A percentile compares a stretch with the other conserved stretches of the same genome.
These are phyloP conservation scores for Aspergillus sp. DNA, from an alignment of 2,329 filamentous ascomycete species.

Conservation along the genomic window DNA sequence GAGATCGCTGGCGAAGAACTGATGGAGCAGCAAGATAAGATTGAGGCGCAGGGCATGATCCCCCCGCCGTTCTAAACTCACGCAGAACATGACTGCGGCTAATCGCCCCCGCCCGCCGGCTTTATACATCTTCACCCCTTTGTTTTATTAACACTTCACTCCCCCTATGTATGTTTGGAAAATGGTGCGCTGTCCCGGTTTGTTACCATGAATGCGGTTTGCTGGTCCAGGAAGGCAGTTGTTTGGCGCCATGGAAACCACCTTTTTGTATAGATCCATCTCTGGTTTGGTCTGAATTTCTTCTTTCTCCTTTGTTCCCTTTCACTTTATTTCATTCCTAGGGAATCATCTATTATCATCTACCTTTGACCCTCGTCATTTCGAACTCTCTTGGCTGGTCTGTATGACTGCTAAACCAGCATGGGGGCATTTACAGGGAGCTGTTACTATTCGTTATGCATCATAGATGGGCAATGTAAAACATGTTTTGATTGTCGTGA, in stretches of 20 bases:
- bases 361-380: conserved; percentile 22
- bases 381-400: conserved; percentile 24
- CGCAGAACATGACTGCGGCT: conserved; percentile 12
- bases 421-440: conserved; percentile 29
- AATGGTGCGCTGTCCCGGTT: conserved; percentile 34
- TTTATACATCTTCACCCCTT: conserved; percentile 31
- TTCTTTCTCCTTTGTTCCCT: conserved; percentile 14
- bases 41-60: conserved; percentile 43
- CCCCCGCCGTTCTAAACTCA: conserved; percentile 50
- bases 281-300: conserved; percentile 18
- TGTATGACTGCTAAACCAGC: conserved; percentile 23
- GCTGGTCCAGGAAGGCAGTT: conserved; percentile 34
- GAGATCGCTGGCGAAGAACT: conserved; percentile 82
- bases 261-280: conserved; percentile 41
- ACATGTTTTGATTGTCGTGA: conserved; percentile 22
- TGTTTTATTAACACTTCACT: conserved; percentile 49
- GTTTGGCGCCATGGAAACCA: conserved; percentile 39
- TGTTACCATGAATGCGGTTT: conserved; percentile 32
- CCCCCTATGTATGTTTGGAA: conserved; percentile 32
- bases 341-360: conserved; percentile 27
- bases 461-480: conserved; percentile 44
- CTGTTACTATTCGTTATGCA: conserved; percentile 33
- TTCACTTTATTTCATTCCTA: conserved; percentile 22
- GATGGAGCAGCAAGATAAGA: conserved; percentile 75
- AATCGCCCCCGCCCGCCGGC: conserved; percentile 20